These are phyloP conservation scores for Trypanosoma congolense DNA, from an alignment of 208 protist species.

Conservation along the genomic window DNA sequence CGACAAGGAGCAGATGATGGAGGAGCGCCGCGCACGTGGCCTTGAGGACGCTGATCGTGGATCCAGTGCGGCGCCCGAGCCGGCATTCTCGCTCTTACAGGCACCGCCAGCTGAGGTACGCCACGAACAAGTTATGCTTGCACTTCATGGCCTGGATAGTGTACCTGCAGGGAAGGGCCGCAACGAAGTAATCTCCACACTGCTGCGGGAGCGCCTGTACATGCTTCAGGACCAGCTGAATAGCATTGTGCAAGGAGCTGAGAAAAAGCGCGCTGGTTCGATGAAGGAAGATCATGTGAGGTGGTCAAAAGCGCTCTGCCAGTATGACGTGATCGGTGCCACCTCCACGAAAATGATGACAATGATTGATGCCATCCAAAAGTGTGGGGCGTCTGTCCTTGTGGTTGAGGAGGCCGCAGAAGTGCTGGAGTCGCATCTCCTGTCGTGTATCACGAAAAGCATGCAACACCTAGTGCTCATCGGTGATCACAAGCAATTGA, in stretches of 20 bases:
- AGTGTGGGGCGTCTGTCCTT: constrained; percentile 25
- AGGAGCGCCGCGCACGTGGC: not conserved
- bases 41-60: not conserved
- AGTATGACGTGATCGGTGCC: constrained; percentile 25
- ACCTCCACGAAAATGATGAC: constrained; percentile 43
- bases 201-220: not conserved
- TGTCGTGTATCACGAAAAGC: no score
- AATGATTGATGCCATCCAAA: constrained; percentile 17
- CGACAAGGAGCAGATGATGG: not conserved
- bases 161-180: not conserved
- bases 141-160: not conserved
- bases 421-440: constrained; percentile 38
- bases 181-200: not conserved
- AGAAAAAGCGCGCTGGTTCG: not conserved
- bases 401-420: constrained; percentile 67
- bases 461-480: constrained; percentile 37
- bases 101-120: not conserved
- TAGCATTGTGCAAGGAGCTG: not conserved
- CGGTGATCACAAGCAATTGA: constrained; percentile 44
- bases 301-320: not conserved
- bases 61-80: not conserved
- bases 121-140: not conserved
- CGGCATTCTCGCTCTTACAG: not conserved
- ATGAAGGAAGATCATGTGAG: constrained; percentile 1
- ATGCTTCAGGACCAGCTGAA: not conserved